Evolutionary conservation across 352 stramenopile genomes (phyloP).

Genomic region (Phytophthora fragariae): DNA sequence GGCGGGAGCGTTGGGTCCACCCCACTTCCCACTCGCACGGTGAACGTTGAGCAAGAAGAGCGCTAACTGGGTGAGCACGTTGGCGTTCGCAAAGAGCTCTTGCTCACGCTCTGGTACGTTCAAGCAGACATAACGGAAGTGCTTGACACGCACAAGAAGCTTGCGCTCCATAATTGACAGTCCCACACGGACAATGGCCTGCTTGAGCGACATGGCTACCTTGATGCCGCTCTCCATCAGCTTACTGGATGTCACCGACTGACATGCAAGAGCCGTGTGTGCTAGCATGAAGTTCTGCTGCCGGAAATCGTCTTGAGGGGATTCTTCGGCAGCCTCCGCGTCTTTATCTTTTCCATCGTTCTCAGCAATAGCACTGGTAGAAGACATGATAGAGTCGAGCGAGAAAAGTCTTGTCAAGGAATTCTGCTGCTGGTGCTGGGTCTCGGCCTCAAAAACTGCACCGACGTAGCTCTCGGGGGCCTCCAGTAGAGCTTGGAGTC

Average conservation of each 20-base stretch:
- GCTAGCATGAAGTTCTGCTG: conserved; percentile 87
- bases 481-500: conserved; percentile 94
- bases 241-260: conserved; percentile 69
- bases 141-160: conserved; percentile 94
- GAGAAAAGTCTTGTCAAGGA: conserved; percentile 50
- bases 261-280: conserved; percentile 74
- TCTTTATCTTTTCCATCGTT: conserved; percentile 36
- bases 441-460: conserved; percentile 71
- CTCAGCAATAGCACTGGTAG: conserved; percentile 5
- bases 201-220: conserved; percentile 95
- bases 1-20: conserved; percentile 39
- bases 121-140: conserved; percentile 98
- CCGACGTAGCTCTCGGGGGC: conserved; percentile 78
- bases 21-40: conserved; percentile 95
- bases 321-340: conserved; percentile 28
- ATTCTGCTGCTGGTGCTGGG: conserved; percentile 60
- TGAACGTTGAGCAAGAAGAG: conserved; percentile 96
- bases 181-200: conserved; percentile 93
- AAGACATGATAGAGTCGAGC: conserved; percentile 36
- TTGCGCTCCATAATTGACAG: conserved; percentile 96
- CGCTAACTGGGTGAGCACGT: conserved; percentile 94
- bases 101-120: conserved; percentile 86
- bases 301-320: conserved; percentile 62
- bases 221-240: conserved; percentile 95
- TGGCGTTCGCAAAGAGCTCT: conserved; percentile 93